Base-by-base conservation (phyloP, 345 rosid species). In the Linum lewisii region DNA sequence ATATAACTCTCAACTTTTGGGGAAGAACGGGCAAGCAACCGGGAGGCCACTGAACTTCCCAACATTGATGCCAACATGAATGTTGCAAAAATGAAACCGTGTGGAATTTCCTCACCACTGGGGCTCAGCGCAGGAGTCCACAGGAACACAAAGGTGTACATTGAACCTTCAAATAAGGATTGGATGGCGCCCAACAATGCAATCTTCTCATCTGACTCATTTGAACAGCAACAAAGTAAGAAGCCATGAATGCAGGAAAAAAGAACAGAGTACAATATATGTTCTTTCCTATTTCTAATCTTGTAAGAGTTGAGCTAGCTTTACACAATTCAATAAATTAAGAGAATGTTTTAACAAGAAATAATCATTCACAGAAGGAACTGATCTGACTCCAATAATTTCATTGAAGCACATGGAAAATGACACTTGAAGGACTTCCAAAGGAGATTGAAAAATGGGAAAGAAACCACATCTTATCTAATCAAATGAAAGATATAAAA, bases 111-210 rank as follows among this genome's bases (percentile, higher is more conserved):
- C 75, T 92, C 95, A 0, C 80, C 87, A 62, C 79, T 84, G 52
- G 98, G 95, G 77, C 95, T 86, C 60, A 92, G 73, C 57, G 96
- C 93, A 62, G 96, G 96, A 56, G 98, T 88, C 98, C 98, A 92
- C 20, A 92, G 93, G 82, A 92, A 92, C 52, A 92, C 98, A 59
- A 92, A 92, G 65, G 98, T 92, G 73, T 92, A 92, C 98, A 92
- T 92, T 4, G 98, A 92, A 58, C 96, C 96, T 78, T 92, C 98
- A 75, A 92, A 92, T 54, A 92, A 76, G 42, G 98, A 92, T 69
- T 92, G 98, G 58, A 92, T 92, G 52, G 98, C 98, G 15, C 98
- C 98, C 70, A 91, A 73, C 75, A 92, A 70, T 9, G 96, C 96
- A 59, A 92, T 92, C 75, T 88, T 92, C 68, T 92, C 98, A 81